Conservation (phyloP, 2,329 filamentous ascomycete genomes). For the Corinectria fuckeliana region DNA sequence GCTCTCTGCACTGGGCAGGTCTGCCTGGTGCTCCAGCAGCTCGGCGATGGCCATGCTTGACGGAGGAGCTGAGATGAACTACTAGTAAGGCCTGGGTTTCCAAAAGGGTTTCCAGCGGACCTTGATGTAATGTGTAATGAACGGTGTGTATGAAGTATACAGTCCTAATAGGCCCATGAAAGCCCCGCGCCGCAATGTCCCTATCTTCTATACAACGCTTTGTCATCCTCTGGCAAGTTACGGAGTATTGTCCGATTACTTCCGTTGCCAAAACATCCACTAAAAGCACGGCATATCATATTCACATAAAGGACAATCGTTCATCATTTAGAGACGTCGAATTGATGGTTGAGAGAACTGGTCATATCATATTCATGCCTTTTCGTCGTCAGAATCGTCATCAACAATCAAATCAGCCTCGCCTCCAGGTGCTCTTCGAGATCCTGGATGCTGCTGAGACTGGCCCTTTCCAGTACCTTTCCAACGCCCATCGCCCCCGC, state of each 20-base stretch:
- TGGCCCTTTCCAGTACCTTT: constrained; percentile 11
- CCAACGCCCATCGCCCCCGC: constrained; percentile 16
- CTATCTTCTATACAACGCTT: constrained; percentile 2
- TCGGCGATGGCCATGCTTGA: constrained; percentile 41
- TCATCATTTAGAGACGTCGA: background rate
- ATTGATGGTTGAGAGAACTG: constrained; percentile 30
- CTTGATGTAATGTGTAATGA: background rate
- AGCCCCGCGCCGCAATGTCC: constrained; percentile 6
- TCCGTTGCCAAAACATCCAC: background rate
- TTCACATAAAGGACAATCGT: background rate
- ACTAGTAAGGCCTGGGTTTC: background rate
- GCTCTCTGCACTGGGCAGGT: constrained; percentile 66
- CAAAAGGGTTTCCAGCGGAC: background rate
- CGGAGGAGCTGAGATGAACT: too few relatives aligned
- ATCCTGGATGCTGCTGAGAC: constrained; percentile 11
- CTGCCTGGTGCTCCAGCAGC: constrained; percentile 49
- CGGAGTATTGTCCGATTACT: background rate
- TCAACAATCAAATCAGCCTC: constrained; percentile 36
- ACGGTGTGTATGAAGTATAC: background rate
- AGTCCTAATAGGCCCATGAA: constrained; percentile 1
- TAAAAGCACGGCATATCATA: background rate
- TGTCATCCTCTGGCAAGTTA: constrained; percentile 14
- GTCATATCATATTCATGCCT: constrained; percentile 45
- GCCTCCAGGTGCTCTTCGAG: constrained; percentile 14
- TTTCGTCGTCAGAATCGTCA: constrained; percentile 42